phyloP scores from a whole-genome alignment of 2,329 filamentous ascomycete genomes.

The Cercospora sojina region DNA sequence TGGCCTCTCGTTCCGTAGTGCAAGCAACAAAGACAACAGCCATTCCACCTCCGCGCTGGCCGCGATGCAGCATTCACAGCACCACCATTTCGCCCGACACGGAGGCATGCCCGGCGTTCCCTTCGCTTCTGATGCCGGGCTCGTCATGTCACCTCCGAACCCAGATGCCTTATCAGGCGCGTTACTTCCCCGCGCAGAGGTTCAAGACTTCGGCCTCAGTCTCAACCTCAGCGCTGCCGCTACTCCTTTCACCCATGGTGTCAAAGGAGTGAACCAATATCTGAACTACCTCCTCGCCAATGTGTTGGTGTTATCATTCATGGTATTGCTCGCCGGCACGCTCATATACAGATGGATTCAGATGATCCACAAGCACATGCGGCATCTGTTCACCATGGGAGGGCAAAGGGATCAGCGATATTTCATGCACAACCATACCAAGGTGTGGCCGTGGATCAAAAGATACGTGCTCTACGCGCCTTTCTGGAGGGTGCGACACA shows the following conservation, averaged over 20 bases:
- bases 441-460: slow-evolving; percentile 59
- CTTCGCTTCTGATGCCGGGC: slow-evolving; percentile 21
- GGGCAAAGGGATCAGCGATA: slow-evolving; percentile 45
- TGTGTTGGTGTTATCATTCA: slow-evolving; percentile 42
- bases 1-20: slow-evolving; percentile 15
- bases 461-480: slow-evolving; percentile 69
- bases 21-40: slow-evolving; percentile 8
- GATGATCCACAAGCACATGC: slow-evolving; percentile 46
- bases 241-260: slow-evolving; percentile 41
- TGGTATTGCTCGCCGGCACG: slow-evolving; percentile 40
- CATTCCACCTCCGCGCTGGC: slow-evolving; percentile 21
- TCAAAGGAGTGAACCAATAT: slow-evolving; percentile 50
- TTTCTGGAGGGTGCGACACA: slow-evolving; percentile 72
- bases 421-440: slow-evolving; percentile 48
- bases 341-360: slow-evolving; percentile 44
- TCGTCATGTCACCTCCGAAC: slow-evolving; percentile 24
- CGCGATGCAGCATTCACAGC: slow-evolving; percentile 25
- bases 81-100: slow-evolving; percentile 18
- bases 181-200: slow-evolving; percentile 6
- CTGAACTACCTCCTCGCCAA: slow-evolving; percentile 51
- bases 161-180: slow-evolving; percentile 20
- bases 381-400: slow-evolving; percentile 48
- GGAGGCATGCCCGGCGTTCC: slow-evolving; percentile 10
- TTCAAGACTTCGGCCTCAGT: slow-evolving; percentile 21
- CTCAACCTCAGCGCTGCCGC: slow-evolving; percentile 25